Base-by-base conservation (phyloP, 169 alveolate species). In the Hammondia hammondi region DNA sequence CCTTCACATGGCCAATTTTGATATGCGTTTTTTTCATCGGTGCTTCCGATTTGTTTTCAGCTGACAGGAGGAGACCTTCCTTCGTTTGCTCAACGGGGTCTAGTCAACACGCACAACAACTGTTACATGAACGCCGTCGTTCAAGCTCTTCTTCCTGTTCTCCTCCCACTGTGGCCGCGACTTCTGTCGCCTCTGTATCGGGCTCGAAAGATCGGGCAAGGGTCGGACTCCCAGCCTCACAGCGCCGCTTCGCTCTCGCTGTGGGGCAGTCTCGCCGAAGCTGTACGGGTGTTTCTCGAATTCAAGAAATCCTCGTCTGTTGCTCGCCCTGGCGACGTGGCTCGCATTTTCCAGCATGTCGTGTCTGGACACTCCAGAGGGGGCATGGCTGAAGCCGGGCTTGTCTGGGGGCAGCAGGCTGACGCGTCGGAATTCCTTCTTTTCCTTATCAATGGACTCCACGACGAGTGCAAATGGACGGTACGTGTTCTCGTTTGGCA, bases 381-480 rank as follows among this genome's bases (percentile, higher is more conserved):
- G 84, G 84, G 2, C 45, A 72, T 77, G 87, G 45, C 87, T 21
- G 87, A 17, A 39, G 85, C 37, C 43, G 87, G 48, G 48, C 56
- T 77, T 10, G 87, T 32, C 48, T 77, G 87, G 87, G 87, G 87
- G 5, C 45, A 39, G 27, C 87, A 77, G 21, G 87, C 87, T 0
- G 87, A 77, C 48, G 87, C 87, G 43, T 77, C 87, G 27, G 87
- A 77, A 32, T 77, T 77, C 48, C 87, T 77, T 19, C 87, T 77
- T 77, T 32, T 77, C 48, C 87, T 77, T 24, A 14, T 77, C 56
- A 77, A 39, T 24, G 87, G 87, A 2, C 87, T 77, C 56, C 87
- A 77, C 87, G 87, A 77, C 45, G 87, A 77, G 5, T 77, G 87
- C 46, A 77, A 77, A 21, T 77, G 87, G 87, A 32, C 2, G 87